Evolutionary conservation across 2,329 filamentous ascomycete species (phyloP).

Genomic region (Aspergillus chevalieri): DNA sequence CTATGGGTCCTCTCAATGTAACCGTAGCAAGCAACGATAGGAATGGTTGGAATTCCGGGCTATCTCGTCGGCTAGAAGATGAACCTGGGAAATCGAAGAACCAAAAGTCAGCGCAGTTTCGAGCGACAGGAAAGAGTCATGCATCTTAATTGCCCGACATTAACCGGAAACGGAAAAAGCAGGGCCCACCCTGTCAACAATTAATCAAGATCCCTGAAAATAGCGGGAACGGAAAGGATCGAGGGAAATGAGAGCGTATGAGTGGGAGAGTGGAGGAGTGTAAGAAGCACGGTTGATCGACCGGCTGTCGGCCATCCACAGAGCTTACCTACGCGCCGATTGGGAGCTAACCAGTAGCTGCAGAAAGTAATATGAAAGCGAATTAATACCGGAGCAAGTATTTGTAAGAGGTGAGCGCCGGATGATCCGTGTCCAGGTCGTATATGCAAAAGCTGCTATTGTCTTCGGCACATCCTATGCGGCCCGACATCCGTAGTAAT

Average conservation of each 20-base stretch:
- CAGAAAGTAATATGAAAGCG: neutral
- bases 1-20: neutral
- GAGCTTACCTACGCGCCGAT: slow-evolving; percentile 19
- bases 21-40: neutral
- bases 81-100: neutral
- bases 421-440: no score
- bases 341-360: neutral
- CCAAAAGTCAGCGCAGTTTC: neutral
- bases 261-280: slow-evolving; percentile 11
- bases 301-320: slow-evolving; percentile 11
- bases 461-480: no score
- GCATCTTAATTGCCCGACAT: no score
- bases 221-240: slow-evolving; percentile 13
- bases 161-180: slow-evolving; percentile 2
- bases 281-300: slow-evolving; percentile 17
- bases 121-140: no score
- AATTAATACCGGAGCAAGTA: no score
- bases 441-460: no score
- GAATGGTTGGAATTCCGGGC: neutral
- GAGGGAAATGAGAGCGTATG: slow-evolving; percentile 1
- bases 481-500: no score
- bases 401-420: no score
- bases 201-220: neutral
- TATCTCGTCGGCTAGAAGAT: neutral
- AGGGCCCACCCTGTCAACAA: no score